Base-by-base conservation (phyloP, 1,284 basidiomycete genomes). In the Clitocybe nebularis region DNA sequence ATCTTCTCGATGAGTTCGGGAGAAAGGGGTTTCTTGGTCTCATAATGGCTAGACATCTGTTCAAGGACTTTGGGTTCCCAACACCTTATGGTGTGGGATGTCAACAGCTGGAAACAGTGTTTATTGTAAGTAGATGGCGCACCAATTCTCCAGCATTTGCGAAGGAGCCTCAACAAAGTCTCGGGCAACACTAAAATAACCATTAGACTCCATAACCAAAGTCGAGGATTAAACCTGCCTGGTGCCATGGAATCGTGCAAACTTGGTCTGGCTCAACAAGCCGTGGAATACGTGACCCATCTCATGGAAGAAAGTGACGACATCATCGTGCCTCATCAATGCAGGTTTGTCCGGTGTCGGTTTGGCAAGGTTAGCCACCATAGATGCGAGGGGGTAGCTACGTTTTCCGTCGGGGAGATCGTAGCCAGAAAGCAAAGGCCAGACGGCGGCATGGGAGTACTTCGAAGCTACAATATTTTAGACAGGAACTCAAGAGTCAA, bases 131-230 rank as follows among this genome's bases (percentile, higher is more conserved):
- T 7, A 41, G 4, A 13, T 7, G 7, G 34, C 67, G 5, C 34
- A 81, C 90, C 89, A 93, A 58, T 93, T 90, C 65, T 93, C 91
- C 46, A 93, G 69, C 90, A 93, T 92, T 65, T 93, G 89, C 13
- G 81, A 85, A 0, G 89, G 90, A 0, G 88, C 87, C 63, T 92
- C 89, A 4, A 89, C 89, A 52, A 93, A 93, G 64, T 93, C 90
- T 10, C 84, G 60, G 1, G 84, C 84, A 24, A 89, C 86, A 30
- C 75, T 78, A 41, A 41, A 41, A 29, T 26, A 25, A 36, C 14
- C 28, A 37, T 22, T 41, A 36, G 32, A n/a, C 16, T 26, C 20
- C 9, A 23, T 20, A 17, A 32, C 22, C 23, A 38, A 16, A 5
- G 41, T 17, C 16, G 16, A 22, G 17, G 45, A 36, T 16, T 10